Evolutionary conservation across 208 protist genomes (phyloP).

Genomic region (Acanthamoeba healyi): DNA sequence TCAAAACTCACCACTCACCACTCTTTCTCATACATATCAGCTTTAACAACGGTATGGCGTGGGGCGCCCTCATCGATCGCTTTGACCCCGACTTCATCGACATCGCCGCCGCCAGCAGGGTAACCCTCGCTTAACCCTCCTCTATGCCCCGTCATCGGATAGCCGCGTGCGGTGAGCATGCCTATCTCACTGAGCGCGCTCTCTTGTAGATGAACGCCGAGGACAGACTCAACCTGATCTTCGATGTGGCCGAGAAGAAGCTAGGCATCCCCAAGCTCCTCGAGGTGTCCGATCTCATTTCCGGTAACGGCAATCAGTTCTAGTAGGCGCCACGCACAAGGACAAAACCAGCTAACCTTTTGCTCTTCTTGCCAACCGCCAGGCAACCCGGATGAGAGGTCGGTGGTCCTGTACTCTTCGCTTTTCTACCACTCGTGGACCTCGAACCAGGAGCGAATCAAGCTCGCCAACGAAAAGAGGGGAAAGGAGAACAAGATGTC

Average conservation of each 20-base stretch:
- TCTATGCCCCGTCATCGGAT: neutral
- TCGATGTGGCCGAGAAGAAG: constrained; percentile 42
- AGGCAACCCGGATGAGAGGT: constrained; percentile 23
- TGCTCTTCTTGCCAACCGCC: neutral
- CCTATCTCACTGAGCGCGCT: neutral
- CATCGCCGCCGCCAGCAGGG: neutral
- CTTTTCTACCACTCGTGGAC: constrained; percentile 54
- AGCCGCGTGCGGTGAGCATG: too few species aligned
- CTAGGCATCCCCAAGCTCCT: constrained; percentile 43
- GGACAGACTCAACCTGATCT: constrained; percentile 16
- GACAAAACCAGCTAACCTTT: too few species aligned
- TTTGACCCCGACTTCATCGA: constrained; percentile 41
- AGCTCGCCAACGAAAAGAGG: constrained; percentile 30
- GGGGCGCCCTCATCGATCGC: constrained; percentile 34
- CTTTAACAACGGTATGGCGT: constrained; percentile 30
- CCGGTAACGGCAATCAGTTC: neutral
- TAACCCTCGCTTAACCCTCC: neutral
- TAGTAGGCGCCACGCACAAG: too few species aligned
- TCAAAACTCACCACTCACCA: too few species aligned
- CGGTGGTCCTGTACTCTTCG: constrained; percentile 32
- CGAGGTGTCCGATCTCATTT: constrained; percentile 36
- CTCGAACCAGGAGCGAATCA: constrained; percentile 35
- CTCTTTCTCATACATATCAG: too few species aligned
- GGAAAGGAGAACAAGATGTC: neutral
- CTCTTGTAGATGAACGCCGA: constrained; percentile 14